These are phyloP conservation scores for Buxus sempervirens DNA, from an alignment of 164 flowering plant genomes.

Conservation along the genomic window DNA sequence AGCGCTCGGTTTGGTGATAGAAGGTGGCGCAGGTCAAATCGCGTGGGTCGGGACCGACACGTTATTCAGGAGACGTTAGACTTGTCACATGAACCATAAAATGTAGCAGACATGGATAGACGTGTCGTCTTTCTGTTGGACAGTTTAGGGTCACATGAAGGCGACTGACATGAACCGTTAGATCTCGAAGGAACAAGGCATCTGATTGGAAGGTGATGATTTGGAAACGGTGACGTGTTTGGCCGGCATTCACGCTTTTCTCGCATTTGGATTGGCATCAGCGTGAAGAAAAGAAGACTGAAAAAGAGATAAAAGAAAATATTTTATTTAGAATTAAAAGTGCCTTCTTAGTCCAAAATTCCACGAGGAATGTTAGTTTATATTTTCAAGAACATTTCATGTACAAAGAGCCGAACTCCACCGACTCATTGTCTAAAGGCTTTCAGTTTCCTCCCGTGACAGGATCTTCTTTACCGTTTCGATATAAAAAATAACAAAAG, in stretches of 20 bases:
- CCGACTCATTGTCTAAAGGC: too few relatives aligned
- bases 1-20: too few relatives aligned
- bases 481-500: too few relatives aligned
- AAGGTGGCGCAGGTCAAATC: neutral
- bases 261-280: neutral
- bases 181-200: neutral
- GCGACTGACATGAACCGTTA: neutral
- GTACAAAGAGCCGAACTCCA: too few relatives aligned
- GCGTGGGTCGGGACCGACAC: neutral
- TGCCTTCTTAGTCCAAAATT: too few relatives aligned
- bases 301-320: too few relatives aligned
- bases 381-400: too few relatives aligned
- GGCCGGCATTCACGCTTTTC: neutral
- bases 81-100: neutral
- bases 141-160: conserved; percentile 1
- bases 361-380: too few relatives aligned
- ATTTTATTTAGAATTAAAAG: too few relatives aligned
- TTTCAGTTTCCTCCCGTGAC: too few relatives aligned
- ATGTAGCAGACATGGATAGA: neutral
- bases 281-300: too few relatives aligned
- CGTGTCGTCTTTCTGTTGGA: neutral
- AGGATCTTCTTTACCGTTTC: too few relatives aligned
- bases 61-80: neutral
- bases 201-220: neutral
- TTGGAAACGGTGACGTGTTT: neutral